Evolutionary conservation across 768 basidiomycete genomes (phyloP).

Genomic region (Rossbeevera mucosa): DNA sequence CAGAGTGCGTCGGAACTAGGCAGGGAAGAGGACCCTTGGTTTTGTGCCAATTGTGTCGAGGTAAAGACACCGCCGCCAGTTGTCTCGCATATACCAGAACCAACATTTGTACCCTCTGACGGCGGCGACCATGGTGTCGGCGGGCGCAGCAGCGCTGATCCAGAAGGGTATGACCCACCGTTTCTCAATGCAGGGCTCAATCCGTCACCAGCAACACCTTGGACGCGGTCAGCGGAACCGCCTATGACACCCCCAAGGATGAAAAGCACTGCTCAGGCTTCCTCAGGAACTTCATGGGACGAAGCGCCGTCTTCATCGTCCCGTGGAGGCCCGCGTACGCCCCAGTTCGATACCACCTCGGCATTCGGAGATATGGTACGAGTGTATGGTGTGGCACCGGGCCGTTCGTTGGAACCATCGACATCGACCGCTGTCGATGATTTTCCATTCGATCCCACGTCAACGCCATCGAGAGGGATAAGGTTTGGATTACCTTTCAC

Average conservation of each 20-base stretch:
- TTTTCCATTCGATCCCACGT: conserved; percentile 69
- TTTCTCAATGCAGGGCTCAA: conserved; percentile 53
- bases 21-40: conserved; percentile 78
- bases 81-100: conserved; percentile 39
- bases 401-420: conserved; percentile 31
- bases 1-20: conserved; percentile 59
- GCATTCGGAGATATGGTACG: conserved; percentile 34
- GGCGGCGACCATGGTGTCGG: conserved; percentile 30
- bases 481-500: conserved; percentile 53
- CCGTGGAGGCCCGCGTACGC: conserved; percentile 52
- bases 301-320: conserved; percentile 42
- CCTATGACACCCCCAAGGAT: conserved; percentile 50
- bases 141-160: conserved; percentile 11
- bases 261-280: conserved; percentile 25
- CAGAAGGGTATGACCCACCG: conserved; percentile 47
- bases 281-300: conserved; percentile 41
- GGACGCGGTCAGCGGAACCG: conserved; percentile 34
- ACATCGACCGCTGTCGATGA: conserved; percentile 38
- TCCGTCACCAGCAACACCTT: conserved; percentile 52
- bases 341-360: conserved; percentile 35
- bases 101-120: conserved; percentile 67
- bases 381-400: conserved; percentile 37
- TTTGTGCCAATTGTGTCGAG: conserved; percentile 53
- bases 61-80: conserved; percentile 39
- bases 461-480: conserved; percentile 78